Percentiles rank a stretch among this genome's conserved stretches.
Conservation (phyloP, 2,329 filamentous ascomycete genomes). For the Sporothrix schenckii region DNA sequence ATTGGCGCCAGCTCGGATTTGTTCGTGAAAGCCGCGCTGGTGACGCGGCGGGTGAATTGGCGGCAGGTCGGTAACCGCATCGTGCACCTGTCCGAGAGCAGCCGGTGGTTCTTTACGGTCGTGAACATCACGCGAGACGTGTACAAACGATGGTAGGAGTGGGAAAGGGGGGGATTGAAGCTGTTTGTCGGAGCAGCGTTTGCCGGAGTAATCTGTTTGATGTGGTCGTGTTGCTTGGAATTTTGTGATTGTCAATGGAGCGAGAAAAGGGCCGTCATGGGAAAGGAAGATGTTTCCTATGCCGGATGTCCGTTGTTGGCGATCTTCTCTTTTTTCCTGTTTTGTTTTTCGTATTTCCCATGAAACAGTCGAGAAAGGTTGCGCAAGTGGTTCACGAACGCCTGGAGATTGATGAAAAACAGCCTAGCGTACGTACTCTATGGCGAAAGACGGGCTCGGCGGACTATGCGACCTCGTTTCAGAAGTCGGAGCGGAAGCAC, state of each 20-base stretch:
- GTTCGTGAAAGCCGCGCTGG: conserved; percentile 1
- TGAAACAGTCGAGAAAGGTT: neutral
- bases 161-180: neutral
- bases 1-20: conserved; percentile 22
- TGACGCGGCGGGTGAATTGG: conserved; percentile 14
- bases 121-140: conserved; percentile 22
- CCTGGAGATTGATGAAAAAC: neutral
- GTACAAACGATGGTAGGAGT: conserved; percentile 23
- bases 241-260: neutral
- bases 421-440: conserved; percentile 1
- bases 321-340: neutral
- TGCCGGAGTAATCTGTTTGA: neutral
- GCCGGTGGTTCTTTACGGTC: conserved; percentile 24
- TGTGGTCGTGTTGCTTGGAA: neutral
- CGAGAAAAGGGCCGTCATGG: conserved; percentile 2
- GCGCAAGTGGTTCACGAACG: neutral
- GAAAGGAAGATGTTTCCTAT: neutral
- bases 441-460: neutral
- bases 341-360: neutral
- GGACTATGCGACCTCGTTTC: conserved; percentile 18
- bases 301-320: conserved; percentile 8
- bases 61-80: neutral
- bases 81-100: conserved; percentile 24
- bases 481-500: conserved; percentile 2
- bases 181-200: neutral